Base-by-base conservation (phyloP, 2,329 filamentous ascomycete genomes). In the Aspergillus pseudoterreus region DNA sequence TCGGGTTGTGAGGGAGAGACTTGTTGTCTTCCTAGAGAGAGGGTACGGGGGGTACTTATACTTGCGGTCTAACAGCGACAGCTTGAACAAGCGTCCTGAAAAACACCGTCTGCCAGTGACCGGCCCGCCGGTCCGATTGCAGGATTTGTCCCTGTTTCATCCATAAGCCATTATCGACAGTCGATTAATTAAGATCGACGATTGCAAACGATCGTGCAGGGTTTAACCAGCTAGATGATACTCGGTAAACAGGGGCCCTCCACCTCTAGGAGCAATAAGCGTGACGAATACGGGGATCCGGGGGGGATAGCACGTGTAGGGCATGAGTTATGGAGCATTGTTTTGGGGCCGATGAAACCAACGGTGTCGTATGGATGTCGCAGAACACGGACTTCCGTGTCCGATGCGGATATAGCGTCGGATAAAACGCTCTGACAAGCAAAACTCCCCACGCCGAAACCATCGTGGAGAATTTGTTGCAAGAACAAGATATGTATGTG, bases 121-220 rank as follows among this genome's bases (percentile, higher is more conserved):
- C 35, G 45, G 45, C 19, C 45, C 45, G 45, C 19, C 35, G 22
- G 32, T 17, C 45, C 45, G 45, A 38, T 24, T 38, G 35, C n/a
- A n/a, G n/a, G 9, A 12, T 30, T 14, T 27, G 35, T 38, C n/a
- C 14, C 33, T 38, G 47, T 49, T 43, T 49, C 36, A 49, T 43
- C 39, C 21, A n/a, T 30, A 33, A 38, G 35, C n/a, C 36, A 35
- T 43, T 35, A 30, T 17, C 21, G 19, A n/a, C 21, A 19, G 36
- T 46, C 24, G n/a, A 15, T 12, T 47, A 41, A 47, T 47, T 47
- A 30, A 6, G 35, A 47, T 41, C 22, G 27, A 4, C 45, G 19
- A 21, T 43, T 2, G n/a, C 17, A 38, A 35, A 39, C 22, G 41
- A 43, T 36, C 15, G 35, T 38, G 15, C 35, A 17, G 15, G 11